These are phyloP conservation scores for Eucalyptus erythrocorys DNA, from an alignment of 345 rosid genomes.

Conservation along the genomic window DNA sequence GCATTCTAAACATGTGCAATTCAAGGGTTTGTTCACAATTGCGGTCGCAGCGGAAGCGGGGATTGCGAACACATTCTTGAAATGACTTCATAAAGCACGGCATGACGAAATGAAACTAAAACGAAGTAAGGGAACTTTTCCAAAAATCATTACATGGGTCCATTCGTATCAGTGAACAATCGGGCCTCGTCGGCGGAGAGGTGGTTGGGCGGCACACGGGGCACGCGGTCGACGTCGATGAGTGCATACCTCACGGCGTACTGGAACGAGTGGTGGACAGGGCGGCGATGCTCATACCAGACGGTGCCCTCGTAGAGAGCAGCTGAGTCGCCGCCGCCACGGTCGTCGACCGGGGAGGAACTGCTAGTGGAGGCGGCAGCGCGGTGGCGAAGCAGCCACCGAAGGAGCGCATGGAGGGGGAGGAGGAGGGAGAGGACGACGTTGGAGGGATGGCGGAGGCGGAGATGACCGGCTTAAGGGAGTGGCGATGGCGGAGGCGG, in stretches of 20 bases:
- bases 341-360: not conserved
- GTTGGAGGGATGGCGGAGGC: too few species aligned
- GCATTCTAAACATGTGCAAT: too few species aligned
- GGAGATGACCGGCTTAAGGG: too few species aligned
- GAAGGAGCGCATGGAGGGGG: not conserved
- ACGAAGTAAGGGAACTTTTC: not conserved
- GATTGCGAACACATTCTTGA: too few species aligned
- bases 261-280: slow-evolving; percentile 60
- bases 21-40: too few species aligned
- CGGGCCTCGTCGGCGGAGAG: slow-evolving; percentile 71
- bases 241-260: slow-evolving; percentile 74
- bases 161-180: slow-evolving; percentile 29
- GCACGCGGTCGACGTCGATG: slow-evolving; percentile 44
- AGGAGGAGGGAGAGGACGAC: not conserved
- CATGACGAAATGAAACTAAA: too few species aligned
- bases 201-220: slow-evolving; percentile 34
- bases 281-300: slow-evolving; percentile 82
- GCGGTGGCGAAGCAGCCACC: not conserved
- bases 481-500: too few species aligned
- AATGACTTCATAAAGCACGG: too few species aligned
- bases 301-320: slow-evolving; percentile 63
- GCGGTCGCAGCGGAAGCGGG: too few species aligned
- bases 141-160: slow-evolving; percentile 38
- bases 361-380: not conserved
- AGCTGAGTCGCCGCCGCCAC: not conserved